These are phyloP conservation scores for Flaveria brownii DNA, from an alignment of 129 eudicot species.

Conservation along the genomic window DNA sequence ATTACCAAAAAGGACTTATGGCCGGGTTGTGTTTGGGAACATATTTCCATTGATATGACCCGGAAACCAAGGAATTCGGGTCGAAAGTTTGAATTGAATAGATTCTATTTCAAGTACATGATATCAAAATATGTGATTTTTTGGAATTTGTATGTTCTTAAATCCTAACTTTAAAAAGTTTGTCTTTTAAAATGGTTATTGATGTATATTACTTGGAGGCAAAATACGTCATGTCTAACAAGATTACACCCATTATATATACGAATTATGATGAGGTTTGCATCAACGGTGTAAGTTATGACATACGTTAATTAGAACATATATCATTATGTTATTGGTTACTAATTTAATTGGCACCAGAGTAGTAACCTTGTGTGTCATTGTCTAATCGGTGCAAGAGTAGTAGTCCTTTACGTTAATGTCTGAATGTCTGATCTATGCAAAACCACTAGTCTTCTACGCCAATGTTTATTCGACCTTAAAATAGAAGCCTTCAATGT, in stretches of 20 bases:
- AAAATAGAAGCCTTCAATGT: too few species aligned
- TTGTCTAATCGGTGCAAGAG: not conserved
- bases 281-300: too few species aligned
- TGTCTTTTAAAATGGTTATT: not conserved
- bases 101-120: slow-evolving; percentile 6
- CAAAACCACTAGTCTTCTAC: too few species aligned
- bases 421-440: not conserved
- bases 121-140: not conserved
- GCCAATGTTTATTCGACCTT: too few species aligned
- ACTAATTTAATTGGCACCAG: not conserved
- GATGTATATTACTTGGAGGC: not conserved
- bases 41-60: slow-evolving; percentile 1
- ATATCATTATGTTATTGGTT: not conserved
- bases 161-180: not conserved
- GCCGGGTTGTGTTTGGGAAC: slow-evolving; percentile 17
- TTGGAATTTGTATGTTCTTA: not conserved
- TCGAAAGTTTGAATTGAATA: slow-evolving; percentile 21
- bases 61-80: slow-evolving; percentile 11
- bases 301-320: not conserved
- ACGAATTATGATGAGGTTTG: not conserved
- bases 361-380: not conserved
- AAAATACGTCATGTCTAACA: too few species aligned
- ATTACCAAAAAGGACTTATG: slow-evolving; percentile 28
- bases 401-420: not conserved
- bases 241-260: too few species aligned